Evolutionary conservation across 2,329 filamentous ascomycete genomes (phyloP).

Genomic region (Apiospora phragmitis): DNA sequence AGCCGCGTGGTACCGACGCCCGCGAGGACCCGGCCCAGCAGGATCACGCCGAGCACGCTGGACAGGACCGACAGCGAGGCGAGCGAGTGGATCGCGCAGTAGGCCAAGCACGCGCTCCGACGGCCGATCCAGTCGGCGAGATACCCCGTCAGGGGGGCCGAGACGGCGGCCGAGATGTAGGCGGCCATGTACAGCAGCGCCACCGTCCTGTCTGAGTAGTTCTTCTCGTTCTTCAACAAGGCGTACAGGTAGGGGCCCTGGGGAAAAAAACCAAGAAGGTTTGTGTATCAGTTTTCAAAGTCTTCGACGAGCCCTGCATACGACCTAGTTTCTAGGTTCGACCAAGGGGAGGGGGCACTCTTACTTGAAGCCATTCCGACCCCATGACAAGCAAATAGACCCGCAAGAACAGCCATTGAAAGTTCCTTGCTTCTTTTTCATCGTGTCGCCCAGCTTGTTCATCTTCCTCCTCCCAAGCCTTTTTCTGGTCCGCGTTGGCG

Average conservation of each 20-base stretch:
- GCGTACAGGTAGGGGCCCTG: conserved; percentile 33
- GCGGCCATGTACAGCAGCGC: conserved; percentile 43
- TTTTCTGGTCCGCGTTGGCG: background rate
- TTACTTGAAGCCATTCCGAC: conserved; percentile 53
- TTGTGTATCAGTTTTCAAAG: background rate
- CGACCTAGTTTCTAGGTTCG: no score
- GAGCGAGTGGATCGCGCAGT: conserved; percentile 53
- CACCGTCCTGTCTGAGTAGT: conserved; percentile 30
- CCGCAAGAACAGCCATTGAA: conserved; percentile 25
- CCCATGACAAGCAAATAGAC: conserved; percentile 52
- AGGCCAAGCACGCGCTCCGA: conserved; percentile 52
- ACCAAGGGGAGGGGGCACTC: background rate
- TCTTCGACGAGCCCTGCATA: no score
- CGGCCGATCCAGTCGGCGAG: conserved; percentile 52
- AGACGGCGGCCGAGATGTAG: conserved; percentile 45
- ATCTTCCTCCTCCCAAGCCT: background rate
- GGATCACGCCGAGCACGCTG: conserved; percentile 40
- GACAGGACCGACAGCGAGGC: conserved; percentile 51
- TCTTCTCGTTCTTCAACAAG: conserved; percentile 32
- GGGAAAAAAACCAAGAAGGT: no score
- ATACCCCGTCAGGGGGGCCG: conserved; percentile 47
- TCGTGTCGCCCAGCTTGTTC: background rate
- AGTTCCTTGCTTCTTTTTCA: conserved; percentile 22
- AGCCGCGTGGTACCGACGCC: conserved; percentile 57
- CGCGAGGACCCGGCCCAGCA: conserved; percentile 53